These are phyloP conservation scores for Erythrophleum fordii DNA, from an alignment of 306 rosid genomes.

Conservation along the genomic window DNA sequence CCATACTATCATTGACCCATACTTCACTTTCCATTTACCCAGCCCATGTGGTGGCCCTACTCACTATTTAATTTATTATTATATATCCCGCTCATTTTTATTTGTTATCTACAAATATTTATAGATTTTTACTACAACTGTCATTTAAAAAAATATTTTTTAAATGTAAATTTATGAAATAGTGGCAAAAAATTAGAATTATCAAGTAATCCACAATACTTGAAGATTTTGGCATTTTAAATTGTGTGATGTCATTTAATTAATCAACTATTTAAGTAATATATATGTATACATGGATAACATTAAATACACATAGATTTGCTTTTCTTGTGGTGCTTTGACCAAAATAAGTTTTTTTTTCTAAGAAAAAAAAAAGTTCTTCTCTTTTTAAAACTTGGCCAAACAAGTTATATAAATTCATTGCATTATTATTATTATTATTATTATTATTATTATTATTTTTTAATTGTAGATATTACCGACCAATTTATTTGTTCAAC, in stretches of 20 bases:
- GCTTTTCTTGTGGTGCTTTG: neutral
- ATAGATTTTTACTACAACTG: too few species aligned
- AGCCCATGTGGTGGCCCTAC: neutral
- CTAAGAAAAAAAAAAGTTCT: neutral
- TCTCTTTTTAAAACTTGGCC: neutral
- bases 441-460: too few species aligned
- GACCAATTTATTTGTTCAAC: too few species aligned
- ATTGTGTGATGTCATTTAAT: neutral
- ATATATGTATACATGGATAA: too few species aligned
- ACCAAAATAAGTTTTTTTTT: neutral
- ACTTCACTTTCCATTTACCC: neutral
- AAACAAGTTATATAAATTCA: too few species aligned
- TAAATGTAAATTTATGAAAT: neutral
- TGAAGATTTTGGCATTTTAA: neutral
- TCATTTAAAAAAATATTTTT: too few species aligned
- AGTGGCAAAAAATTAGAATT: neutral
- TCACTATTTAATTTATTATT: too few species aligned
- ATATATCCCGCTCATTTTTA: too few species aligned
- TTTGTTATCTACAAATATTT: too few species aligned
- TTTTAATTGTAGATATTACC: too few species aligned
- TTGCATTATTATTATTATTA: too few species aligned
- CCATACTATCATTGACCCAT: conserved; percentile 38
- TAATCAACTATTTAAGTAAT: too few species aligned
- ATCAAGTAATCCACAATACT: neutral
- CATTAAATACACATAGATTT: neutral